A percentile compares a stretch with the other conserved stretches of the same genome.
phyloP scores from a whole-genome alignment of 805 yeast genomes.

The Jamesozyma spencerorum region DNA sequence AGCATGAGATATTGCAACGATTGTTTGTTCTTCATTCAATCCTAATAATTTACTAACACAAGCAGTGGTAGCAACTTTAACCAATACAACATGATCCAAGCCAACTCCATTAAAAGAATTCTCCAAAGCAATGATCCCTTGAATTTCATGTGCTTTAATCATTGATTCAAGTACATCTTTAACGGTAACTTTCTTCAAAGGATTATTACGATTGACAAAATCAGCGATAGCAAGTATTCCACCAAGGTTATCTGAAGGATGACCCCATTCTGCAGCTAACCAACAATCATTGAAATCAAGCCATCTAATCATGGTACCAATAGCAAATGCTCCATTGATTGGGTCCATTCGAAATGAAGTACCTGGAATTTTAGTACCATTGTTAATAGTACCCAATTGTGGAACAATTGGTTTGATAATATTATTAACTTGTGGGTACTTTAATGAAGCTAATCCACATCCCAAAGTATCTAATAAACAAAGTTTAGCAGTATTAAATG shows the following conservation, averaged over 20 bases:
- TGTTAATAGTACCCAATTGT: conserved; percentile 37
- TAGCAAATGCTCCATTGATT: conserved; percentile 47
- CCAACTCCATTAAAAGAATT: conserved; percentile 54
- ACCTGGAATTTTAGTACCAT: conserved; percentile 49
- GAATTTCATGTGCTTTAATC: conserved; percentile 58
- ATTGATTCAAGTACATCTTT: conserved; percentile 45
- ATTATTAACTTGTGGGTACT: conserved; percentile 40
- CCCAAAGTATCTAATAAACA: conserved; percentile 52
- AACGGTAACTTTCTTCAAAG: conserved; percentile 36
- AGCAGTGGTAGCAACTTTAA: conserved; percentile 53
- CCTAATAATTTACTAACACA: conserved; percentile 50
- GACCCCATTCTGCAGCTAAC: conserved; percentile 67
- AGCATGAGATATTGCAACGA: conserved; percentile 49
- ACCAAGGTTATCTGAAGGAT: conserved; percentile 54
- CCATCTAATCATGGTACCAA: conserved; percentile 52
- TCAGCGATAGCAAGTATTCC: conserved; percentile 53
- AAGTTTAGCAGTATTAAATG: conserved; percentile 44
- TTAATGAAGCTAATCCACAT: conserved; percentile 51
- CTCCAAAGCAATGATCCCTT: conserved; percentile 49
- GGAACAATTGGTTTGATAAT: conserved; percentile 51
- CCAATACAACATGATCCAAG: conserved; percentile 49
- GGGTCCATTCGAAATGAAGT: conserved; percentile 45
- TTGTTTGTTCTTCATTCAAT: conserved; percentile 40
- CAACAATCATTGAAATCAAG: conserved; percentile 56
- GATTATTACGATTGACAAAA: conserved; percentile 39